Conservation (phyloP, 2,329 filamentous ascomycete genomes). For the Arthroderma sp. region DNA sequence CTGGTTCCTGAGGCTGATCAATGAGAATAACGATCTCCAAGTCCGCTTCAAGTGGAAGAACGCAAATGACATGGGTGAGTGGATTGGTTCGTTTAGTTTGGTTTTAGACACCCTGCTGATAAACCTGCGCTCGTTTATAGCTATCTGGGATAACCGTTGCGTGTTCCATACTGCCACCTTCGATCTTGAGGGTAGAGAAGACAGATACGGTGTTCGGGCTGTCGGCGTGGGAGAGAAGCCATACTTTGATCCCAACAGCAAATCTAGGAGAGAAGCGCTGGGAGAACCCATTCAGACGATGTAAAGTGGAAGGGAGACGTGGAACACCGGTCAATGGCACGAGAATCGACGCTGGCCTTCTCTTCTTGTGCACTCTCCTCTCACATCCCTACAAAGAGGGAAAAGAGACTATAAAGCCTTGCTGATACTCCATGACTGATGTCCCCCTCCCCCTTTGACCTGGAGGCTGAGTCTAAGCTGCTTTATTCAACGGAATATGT, state of each 20-base stretch:
- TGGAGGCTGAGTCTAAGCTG: too few species aligned
- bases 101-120: neutral
- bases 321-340: neutral
- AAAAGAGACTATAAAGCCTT: too few species aligned
- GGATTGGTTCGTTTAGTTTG: neutral
- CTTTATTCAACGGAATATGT: constrained; percentile 25
- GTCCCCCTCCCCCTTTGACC: too few species aligned
- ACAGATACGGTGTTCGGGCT: constrained; percentile 39
- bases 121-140: constrained; percentile 19
- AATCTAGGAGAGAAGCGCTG: constrained; percentile 20
- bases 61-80: constrained; percentile 32
- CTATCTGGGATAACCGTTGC: constrained; percentile 49
- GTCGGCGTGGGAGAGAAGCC: constrained; percentile 45
- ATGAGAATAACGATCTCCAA: constrained; percentile 34
- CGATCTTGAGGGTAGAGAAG: constrained; percentile 39
- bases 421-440: too few species aligned
- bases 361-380: neutral
- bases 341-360: neutral
- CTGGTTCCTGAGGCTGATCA: constrained; percentile 29
- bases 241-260: constrained; percentile 39
- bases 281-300: neutral
- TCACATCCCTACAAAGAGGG: too few species aligned
- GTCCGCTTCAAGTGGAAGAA: constrained; percentile 30
- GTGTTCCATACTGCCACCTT: constrained; percentile 45
- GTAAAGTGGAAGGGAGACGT: neutral